Percentiles rank a stretch among this genome's conserved stretches.
These are phyloP conservation scores for Actinidia chinensis DNA, from an alignment of 179 eudicot species.

Conservation along the genomic window DNA sequence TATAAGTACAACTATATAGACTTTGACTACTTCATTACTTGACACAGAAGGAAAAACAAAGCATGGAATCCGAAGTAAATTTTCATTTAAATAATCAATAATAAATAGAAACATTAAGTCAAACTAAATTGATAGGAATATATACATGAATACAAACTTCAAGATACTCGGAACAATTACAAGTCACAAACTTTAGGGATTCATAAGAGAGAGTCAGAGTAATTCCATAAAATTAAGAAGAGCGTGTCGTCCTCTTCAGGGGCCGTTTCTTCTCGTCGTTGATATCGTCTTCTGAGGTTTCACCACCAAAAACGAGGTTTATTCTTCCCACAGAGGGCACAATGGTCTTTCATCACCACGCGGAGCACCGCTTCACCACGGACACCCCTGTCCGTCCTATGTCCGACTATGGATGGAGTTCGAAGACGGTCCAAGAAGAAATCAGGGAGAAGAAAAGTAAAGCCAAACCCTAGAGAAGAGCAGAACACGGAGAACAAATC, in stretches of 20 bases:
- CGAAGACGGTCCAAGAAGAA: too few relatives aligned
- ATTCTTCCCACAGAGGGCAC: too few relatives aligned
- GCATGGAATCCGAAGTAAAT: background rate
- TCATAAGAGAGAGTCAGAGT: background rate
- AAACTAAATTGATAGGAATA: background rate
- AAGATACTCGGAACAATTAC: background rate
- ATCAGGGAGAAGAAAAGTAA: too few relatives aligned
- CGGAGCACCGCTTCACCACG: too few relatives aligned
- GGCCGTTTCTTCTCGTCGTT: slow-evolving; percentile 89
- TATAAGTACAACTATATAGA: background rate
- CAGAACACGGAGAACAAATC: too few relatives aligned
- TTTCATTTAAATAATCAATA: background rate
- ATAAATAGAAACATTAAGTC: too few relatives aligned
- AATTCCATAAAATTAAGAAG: slow-evolving; percentile 74
- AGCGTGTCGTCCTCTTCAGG: slow-evolving; percentile 90
- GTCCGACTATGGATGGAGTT: too few relatives aligned
- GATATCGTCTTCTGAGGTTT: slow-evolving; percentile 79
- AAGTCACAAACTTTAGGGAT: slow-evolving; percentile 9
- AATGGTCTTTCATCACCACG: too few relatives aligned
- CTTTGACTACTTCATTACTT: background rate
- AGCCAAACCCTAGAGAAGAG: too few relatives aligned
- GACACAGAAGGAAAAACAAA: background rate
- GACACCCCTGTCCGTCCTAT: too few relatives aligned
- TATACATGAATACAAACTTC: too few relatives aligned
- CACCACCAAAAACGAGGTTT: too few relatives aligned